These are phyloP conservation scores for Lodderomyces metapsilosis DNA, from an alignment of 1,139 yeast genomes.

Conservation along the genomic window DNA sequence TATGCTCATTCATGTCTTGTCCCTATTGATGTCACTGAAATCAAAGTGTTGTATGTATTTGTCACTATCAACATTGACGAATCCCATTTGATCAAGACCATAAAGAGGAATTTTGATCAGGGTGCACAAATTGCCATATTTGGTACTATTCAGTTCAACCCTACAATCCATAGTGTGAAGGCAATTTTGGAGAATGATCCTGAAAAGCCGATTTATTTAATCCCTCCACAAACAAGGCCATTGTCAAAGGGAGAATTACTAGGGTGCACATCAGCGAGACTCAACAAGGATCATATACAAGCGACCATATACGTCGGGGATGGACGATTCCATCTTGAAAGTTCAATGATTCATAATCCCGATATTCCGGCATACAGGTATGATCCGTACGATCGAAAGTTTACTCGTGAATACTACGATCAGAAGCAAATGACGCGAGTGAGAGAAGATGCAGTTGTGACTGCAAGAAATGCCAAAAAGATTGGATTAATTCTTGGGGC, in stretches of 20 bases:
- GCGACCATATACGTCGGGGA: slow-evolving; percentile 94
- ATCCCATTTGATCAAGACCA: slow-evolving; percentile 72
- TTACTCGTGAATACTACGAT: slow-evolving; percentile 85
- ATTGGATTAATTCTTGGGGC: slow-evolving; percentile 94
- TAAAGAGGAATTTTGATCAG: slow-evolving; percentile 63
- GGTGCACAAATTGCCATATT: slow-evolving; percentile 73
- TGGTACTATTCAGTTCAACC: slow-evolving; percentile 96
- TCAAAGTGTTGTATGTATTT: slow-evolving; percentile 90
- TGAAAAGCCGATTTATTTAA: slow-evolving; percentile 56
- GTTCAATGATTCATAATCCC: slow-evolving; percentile 97
- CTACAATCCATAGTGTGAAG: slow-evolving; percentile 80
- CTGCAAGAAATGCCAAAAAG: slow-evolving; percentile 60
- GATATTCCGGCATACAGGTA: slow-evolving; percentile 87
- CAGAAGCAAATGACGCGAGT: slow-evolving; percentile 77
- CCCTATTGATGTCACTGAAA: slow-evolving; percentile 87
- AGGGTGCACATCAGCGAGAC: slow-evolving; percentile 91
- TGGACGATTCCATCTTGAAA: slow-evolving; percentile 92
- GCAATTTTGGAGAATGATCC: slow-evolving; percentile 51
- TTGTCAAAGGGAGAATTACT: slow-evolving; percentile 93
- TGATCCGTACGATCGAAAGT: slow-evolving; percentile 91
- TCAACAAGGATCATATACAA: slow-evolving; percentile 59
- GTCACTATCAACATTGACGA: slow-evolving; percentile 92
- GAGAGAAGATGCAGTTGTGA: slow-evolving; percentile 67
- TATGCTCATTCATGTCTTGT: slow-evolving; percentile 97
- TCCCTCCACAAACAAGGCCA: slow-evolving; percentile 92